Conservation (phyloP, 2,329 filamentous ascomycete genomes). For the Magnaporthiopsis rhizophila region DNA sequence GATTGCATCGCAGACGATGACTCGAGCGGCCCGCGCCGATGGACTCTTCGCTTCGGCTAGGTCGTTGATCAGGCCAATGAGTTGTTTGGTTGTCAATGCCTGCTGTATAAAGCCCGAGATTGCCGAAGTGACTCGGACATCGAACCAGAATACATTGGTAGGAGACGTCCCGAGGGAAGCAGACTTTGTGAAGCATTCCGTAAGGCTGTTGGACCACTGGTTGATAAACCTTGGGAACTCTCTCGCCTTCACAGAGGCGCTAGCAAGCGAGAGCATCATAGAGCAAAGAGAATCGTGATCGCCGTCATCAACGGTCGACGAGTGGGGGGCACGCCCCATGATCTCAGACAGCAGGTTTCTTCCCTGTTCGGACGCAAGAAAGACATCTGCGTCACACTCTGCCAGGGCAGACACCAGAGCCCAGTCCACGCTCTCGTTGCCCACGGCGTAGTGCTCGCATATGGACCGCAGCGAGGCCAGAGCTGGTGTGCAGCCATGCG, state of each 20-base stretch:
- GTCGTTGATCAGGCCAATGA: slow-evolving; percentile 35
- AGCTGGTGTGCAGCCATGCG: slow-evolving; percentile 24
- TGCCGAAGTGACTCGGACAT: slow-evolving; percentile 14
- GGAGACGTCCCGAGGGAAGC: not conserved
- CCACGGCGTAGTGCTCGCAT: slow-evolving; percentile 34
- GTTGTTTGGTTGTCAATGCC: slow-evolving; percentile 35
- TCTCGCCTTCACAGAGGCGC: slow-evolving; percentile 35
- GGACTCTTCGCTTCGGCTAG: slow-evolving; percentile 23
- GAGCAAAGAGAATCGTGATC: slow-evolving; percentile 14
- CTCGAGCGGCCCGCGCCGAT: slow-evolving; percentile 24
- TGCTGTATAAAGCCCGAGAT: slow-evolving; percentile 28
- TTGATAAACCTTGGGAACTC: slow-evolving; percentile 37
- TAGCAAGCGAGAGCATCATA: slow-evolving; percentile 33
- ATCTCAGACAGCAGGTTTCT: slow-evolving; percentile 30
- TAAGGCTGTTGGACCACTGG: slow-evolving; percentile 37
- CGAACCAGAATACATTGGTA: slow-evolving; percentile 19
- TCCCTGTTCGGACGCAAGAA: slow-evolving; percentile 30
- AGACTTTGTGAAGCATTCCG: slow-evolving; percentile 19
- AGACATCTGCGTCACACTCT: slow-evolving; percentile 38
- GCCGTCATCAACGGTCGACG: slow-evolving; percentile 11
- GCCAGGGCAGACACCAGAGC: slow-evolving; percentile 31
- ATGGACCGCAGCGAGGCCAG: slow-evolving; percentile 32
- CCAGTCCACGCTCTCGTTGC: slow-evolving; percentile 30
- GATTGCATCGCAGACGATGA: slow-evolving; percentile 35
- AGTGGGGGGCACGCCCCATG: slow-evolving; percentile 19